Conservation (phyloP, 106 monocot species). For the Acanthochlamys bracteata region DNA sequence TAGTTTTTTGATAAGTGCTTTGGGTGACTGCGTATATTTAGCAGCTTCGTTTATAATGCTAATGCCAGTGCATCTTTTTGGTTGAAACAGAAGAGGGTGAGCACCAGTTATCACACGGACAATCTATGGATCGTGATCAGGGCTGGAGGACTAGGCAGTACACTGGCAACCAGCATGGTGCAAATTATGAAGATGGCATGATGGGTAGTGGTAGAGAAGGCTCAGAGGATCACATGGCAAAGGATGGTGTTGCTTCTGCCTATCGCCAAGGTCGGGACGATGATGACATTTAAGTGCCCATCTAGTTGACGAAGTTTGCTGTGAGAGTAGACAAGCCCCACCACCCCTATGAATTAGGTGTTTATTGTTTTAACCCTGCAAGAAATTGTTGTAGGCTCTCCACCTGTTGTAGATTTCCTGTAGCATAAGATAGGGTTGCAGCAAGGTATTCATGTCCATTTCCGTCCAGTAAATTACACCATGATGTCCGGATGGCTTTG, state of each 20-base stretch:
- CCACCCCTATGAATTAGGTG: not conserved
- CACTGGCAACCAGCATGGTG: conserved; percentile 11
- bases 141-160: conserved; percentile 35
- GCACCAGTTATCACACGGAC: conserved; percentile 18
- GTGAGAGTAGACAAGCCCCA: not conserved
- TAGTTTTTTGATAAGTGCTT: no score
- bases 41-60: not conserved
- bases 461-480: not conserved
- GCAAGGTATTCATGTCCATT: not conserved
- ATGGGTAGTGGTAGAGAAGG: conserved; percentile 15
- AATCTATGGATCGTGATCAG: conserved; percentile 19
- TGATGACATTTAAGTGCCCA: conserved; percentile 1
- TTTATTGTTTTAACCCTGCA: no score
- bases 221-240: conserved; percentile 10
- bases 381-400: no score
- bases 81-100: conserved; percentile 15
- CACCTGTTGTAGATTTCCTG: no score
- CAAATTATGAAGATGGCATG: conserved; percentile 13
- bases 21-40: not conserved
- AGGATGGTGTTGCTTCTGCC: conserved; percentile 13
- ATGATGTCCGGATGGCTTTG: not conserved
- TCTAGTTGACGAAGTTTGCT: not conserved
- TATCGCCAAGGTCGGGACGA: conserved; percentile 18
- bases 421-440: not conserved
- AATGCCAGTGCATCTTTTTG: not conserved